phyloP scores from a whole-genome alignment of 2,329 filamentous ascomycete genomes.

The Sporothrix curviconia region DNA sequence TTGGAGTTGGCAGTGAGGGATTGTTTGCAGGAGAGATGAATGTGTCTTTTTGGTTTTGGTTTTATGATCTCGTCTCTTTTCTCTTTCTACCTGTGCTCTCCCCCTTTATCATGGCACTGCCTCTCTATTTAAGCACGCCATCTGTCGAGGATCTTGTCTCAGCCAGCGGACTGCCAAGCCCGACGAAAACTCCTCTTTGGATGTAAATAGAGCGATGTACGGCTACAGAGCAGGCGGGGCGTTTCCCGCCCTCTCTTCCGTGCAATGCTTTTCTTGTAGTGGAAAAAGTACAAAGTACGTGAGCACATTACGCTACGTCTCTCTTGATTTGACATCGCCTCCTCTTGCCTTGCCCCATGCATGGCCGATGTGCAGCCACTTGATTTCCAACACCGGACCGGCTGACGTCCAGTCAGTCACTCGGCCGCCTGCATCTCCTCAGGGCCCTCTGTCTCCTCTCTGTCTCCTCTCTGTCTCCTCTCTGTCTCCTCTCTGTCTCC shows the following conservation, averaged over 20 bases:
- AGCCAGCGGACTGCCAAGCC: neutral
- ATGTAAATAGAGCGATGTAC: too few relatives aligned
- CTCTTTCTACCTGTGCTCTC: neutral
- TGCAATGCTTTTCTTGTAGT: too few relatives aligned
- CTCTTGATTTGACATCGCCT: neutral
- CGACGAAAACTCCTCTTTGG: too few relatives aligned
- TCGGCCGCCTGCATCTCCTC: too few relatives aligned
- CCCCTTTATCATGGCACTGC: neutral
- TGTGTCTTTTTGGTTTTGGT: neutral
- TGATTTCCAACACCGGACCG: too few relatives aligned
- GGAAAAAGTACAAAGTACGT: too few relatives aligned
- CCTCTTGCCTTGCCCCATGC: neutral
- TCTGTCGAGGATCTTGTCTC: neutral
- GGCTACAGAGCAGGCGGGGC: too few relatives aligned
- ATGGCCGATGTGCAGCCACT: neutral
- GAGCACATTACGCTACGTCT: neutral
- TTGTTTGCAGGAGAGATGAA: neutral
- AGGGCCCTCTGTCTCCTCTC: too few relatives aligned
- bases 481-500: neutral
- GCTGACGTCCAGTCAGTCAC: too few relatives aligned
- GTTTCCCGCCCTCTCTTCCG: too few relatives aligned
- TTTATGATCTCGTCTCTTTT: neutral
- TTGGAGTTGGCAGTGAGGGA: neutral
- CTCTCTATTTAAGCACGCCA: conserved; percentile 6
- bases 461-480: too few relatives aligned